phyloP scores from a whole-genome alignment of 768 basidiomycete species.

The Rubroboletus satanas region DNA sequence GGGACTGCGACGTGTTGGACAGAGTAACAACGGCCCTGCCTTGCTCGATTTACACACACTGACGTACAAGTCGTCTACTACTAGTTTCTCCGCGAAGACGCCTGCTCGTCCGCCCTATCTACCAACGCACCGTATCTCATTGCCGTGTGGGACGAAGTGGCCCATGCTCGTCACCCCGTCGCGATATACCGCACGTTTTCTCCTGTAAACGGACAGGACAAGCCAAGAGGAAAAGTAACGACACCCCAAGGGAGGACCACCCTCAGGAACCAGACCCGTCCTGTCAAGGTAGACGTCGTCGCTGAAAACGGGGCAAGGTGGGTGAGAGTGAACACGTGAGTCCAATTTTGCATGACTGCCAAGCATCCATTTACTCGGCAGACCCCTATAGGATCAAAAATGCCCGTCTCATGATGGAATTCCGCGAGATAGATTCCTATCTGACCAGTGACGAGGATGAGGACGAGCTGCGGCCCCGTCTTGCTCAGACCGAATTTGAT shows the following conservation, averaged over 20 bases:
- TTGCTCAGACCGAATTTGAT: constrained; percentile 54
- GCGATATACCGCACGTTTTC: constrained; percentile 56
- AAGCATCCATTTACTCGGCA: not conserved
- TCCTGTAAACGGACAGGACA: not conserved
- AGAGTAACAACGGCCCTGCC: not conserved
- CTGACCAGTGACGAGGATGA: constrained; percentile 47
- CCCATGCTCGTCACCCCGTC: constrained; percentile 56
- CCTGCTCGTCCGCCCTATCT: constrained; percentile 28
- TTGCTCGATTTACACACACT: not conserved
- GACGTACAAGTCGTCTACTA: constrained; percentile 29
- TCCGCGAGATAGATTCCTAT: constrained; percentile 83
- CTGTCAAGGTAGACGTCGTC: constrained; percentile 77
- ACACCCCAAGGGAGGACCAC: not conserved
- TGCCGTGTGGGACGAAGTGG: constrained; percentile 78
- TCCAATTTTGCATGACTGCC: constrained; percentile 10
- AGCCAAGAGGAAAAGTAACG: not conserved
- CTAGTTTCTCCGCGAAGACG: constrained; percentile 55
- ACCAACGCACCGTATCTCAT: constrained; percentile 80
- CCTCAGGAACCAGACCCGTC: not conserved
- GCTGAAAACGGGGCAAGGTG: constrained; percentile 70
- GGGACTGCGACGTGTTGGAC: constrained; percentile 39
- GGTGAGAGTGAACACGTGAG: constrained; percentile 87
- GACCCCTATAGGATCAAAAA: constrained; percentile 69
- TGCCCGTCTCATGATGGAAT: constrained; percentile 70
- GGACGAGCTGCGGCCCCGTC: constrained; percentile 41